A percentile compares a stretch with the other conserved stretches of the same genome.
Evolutionary conservation across 768 basidiomycete genomes (phyloP).

Genomic region (Tephrocybe rancida): DNA sequence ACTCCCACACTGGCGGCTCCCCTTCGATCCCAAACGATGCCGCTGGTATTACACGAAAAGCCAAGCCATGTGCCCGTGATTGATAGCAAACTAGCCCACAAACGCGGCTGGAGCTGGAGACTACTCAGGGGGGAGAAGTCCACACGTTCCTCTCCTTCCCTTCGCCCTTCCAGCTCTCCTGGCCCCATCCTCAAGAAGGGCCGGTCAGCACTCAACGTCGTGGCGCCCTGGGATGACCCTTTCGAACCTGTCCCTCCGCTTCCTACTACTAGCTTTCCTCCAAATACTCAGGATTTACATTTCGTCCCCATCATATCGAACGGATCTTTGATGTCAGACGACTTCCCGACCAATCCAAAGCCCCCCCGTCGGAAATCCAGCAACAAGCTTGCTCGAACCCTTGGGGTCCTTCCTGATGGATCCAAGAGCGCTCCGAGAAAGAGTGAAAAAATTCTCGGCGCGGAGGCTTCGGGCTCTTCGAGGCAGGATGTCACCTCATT

Average conservation of each 20-base stretch:
- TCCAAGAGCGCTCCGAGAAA: constrained; percentile 1
- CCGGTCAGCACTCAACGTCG: background rate
- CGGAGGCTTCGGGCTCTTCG: background rate
- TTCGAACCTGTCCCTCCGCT: constrained; percentile 13
- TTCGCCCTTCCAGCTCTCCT: background rate
- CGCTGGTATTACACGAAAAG: constrained; percentile 1
- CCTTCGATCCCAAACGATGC: background rate
- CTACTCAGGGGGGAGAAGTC: background rate
- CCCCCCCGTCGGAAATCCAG: constrained; percentile 16
- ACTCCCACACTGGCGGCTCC: background rate
- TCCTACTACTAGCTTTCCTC: constrained; percentile 5
- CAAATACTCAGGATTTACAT: constrained; percentile 7
- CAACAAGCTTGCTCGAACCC: constrained; percentile 28
- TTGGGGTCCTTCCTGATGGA: constrained; percentile 23
- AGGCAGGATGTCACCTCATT: background rate
- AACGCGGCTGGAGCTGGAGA: constrained; percentile 12
- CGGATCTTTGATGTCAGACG: constrained; percentile 5
- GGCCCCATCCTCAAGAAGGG: background rate
- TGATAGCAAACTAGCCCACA: background rate
- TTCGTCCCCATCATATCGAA: constrained; percentile 14
- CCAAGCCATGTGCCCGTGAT: background rate
- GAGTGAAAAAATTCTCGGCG: background rate
- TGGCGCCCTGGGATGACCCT: background rate
- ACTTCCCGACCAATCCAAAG: constrained; percentile 1
- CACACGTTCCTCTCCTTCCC: background rate